phyloP scores from a whole-genome alignment of 306 rosid species.

The Prinsepia uniflora region DNA sequence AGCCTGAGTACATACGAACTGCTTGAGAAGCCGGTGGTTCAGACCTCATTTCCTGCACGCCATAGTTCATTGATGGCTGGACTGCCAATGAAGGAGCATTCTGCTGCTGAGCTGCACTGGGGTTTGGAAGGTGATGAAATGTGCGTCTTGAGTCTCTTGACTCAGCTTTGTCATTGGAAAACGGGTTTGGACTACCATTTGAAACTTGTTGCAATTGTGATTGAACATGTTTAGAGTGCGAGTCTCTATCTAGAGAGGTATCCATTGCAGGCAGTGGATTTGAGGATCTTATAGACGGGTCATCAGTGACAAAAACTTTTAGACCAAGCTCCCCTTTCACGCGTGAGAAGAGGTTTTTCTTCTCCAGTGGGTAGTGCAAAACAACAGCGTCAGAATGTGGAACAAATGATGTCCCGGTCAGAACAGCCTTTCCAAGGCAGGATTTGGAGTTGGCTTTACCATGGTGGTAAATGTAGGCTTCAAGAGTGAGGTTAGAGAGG shows the following conservation, averaged over 20 bases:
- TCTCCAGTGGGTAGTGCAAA: slow-evolving; percentile 85
- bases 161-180: slow-evolving; percentile 45
- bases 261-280: slow-evolving; percentile 73
- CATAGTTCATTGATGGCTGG: slow-evolving; percentile 40
- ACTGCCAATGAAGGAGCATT: slow-evolving; percentile 20
- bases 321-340: slow-evolving; percentile 88
- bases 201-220: slow-evolving; percentile 31
- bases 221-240: slow-evolving; percentile 27
- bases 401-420: slow-evolving; percentile 82
- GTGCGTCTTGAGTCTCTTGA: slow-evolving; percentile 45
- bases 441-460: slow-evolving; percentile 38
- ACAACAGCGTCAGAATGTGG: slow-evolving; percentile 72
- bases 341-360: slow-evolving; percentile 47
- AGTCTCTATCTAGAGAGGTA: slow-evolving; percentile 26
- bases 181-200: slow-evolving; percentile 27
- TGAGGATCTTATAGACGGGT: slow-evolving; percentile 61
- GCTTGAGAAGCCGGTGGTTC: slow-evolving; percentile 38
- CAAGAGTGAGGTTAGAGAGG: slow-evolving; percentile 54
- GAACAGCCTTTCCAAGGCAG: slow-evolving; percentile 63
- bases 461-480: slow-evolving; percentile 50
- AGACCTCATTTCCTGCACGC: slow-evolving; percentile 61
- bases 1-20: slow-evolving; percentile 39
- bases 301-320: slow-evolving; percentile 73
- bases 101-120: slow-evolving; percentile 32
- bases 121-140: slow-evolving; percentile 57